These are phyloP conservation scores for Purpureocillium lavendulum DNA, from an alignment of 2,329 filamentous ascomycete genomes.

Conservation along the genomic window DNA sequence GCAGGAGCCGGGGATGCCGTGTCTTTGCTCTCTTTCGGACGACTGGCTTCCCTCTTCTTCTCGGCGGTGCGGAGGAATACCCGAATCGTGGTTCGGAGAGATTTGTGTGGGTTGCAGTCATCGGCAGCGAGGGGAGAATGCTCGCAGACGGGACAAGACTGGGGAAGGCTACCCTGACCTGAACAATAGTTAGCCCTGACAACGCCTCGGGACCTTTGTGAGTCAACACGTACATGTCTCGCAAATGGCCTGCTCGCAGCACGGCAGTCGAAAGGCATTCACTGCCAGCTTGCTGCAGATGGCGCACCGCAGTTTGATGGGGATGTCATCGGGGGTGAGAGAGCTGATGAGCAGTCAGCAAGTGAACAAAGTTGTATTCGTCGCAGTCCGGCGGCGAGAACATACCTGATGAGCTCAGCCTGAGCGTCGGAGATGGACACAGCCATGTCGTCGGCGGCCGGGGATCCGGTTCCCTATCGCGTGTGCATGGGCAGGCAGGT, in stretches of 20 bases:
- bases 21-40: conserved; percentile 39
- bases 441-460: conserved; percentile 22
- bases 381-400: not conserved
- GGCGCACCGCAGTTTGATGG: conserved; percentile 92
- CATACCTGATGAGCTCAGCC: conserved; percentile 50
- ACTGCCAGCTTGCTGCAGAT: conserved; percentile 86
- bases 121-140: conserved; percentile 81
- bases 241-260: conserved; percentile 93
- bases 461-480: conserved; percentile 5
- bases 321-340: conserved; percentile 74
- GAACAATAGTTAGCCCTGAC: not conserved
- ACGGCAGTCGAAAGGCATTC: conserved; percentile 85
- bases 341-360: conserved; percentile 42
- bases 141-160: conserved; percentile 85
- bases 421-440: conserved; percentile 38
- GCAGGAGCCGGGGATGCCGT: conserved; percentile 31
- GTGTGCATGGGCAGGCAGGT: conserved; percentile 7
- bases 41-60: conserved; percentile 70
- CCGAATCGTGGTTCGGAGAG: conserved; percentile 83
- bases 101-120: conserved; percentile 83
- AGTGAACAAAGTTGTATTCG: not conserved
- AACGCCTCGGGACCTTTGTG: no score
- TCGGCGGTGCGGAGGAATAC: conserved; percentile 86
- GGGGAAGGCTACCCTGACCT: conserved; percentile 70
- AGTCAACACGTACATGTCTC: conserved; percentile 57